phyloP scores from a whole-genome alignment of 208 protist species.

The Leishmania arabica region DNA sequence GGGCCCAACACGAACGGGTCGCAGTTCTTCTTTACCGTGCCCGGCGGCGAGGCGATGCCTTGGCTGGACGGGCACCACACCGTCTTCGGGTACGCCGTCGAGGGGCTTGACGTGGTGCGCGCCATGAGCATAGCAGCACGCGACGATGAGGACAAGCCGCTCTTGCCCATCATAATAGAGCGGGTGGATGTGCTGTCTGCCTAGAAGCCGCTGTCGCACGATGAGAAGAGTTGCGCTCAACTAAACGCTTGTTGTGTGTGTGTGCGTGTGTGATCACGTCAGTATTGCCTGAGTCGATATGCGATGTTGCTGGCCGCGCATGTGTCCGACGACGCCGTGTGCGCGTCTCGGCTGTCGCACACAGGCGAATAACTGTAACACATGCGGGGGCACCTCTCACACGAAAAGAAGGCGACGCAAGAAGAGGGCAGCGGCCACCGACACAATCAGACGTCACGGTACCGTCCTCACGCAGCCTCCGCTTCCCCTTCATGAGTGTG shows the following conservation, averaged over 20 bases:
- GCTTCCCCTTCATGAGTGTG: not conserved
- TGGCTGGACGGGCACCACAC: constrained; percentile 95
- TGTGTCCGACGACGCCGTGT: not conserved
- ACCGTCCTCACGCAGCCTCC: not conserved
- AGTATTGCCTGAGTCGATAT: not conserved
- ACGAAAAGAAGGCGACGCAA: not conserved
- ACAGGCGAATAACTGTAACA: not conserved
- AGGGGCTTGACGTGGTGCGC: constrained; percentile 64
- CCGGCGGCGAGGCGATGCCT: constrained; percentile 41
- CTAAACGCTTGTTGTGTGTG: not conserved
- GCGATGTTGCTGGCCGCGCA: not conserved
- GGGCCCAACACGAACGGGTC: constrained; percentile 89
- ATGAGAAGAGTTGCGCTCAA: constrained; percentile 6
- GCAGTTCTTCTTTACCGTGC: constrained; percentile 91
- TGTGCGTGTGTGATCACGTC: not conserved
- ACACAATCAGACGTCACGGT: not conserved
- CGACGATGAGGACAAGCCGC: constrained; percentile 54
- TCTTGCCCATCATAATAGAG: constrained; percentile 61
- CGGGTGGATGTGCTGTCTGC: constrained; percentile 42
- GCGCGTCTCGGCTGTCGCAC: not conserved
- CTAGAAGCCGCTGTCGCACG: not conserved
- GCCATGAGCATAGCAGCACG: constrained; percentile 43
- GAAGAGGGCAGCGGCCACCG: not conserved
- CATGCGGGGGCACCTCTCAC: not conserved
- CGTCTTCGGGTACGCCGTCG: constrained; percentile 92